Evolutionary conservation across 2,329 filamentous ascomycete genomes (phyloP).

Genomic region (Zymoseptoria ardabiliae): DNA sequence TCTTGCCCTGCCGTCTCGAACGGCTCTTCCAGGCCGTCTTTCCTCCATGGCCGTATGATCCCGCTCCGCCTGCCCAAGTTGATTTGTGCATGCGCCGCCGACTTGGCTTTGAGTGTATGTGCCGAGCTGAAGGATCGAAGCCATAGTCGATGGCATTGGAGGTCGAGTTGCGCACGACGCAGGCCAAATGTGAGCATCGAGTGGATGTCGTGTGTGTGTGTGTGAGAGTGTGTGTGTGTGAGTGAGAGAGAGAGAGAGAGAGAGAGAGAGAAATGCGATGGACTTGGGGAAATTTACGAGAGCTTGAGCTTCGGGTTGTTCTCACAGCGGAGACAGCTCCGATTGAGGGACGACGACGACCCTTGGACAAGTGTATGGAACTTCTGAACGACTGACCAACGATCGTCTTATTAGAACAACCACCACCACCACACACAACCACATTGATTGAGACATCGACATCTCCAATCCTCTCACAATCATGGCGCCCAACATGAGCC

Average conservation of each 20-base stretch:
- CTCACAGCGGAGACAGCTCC: too few relatives aligned
- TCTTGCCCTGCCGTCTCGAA: not conserved
- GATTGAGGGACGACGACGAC: too few relatives aligned
- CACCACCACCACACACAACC: not conserved
- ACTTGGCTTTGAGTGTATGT: not conserved
- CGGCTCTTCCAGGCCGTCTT: not conserved
- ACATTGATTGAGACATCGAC: too few relatives aligned
- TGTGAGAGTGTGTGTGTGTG: too few relatives aligned
- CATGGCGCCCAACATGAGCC: slow-evolving; percentile 48
- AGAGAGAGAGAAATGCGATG: too few relatives aligned
- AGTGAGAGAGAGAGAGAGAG: too few relatives aligned
- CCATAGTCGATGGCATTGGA: slow-evolving; percentile 21
- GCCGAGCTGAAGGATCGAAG: slow-evolving; percentile 12
- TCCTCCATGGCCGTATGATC: not conserved
- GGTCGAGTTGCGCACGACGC: slow-evolving; percentile 16
- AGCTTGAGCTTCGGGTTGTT: too few relatives aligned
- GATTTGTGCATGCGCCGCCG: not conserved
- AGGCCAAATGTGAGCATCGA: slow-evolving; percentile 13
- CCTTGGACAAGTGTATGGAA: too few relatives aligned
- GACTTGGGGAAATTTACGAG: too few relatives aligned
- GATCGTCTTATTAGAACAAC: not conserved
- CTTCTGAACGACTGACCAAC: not conserved
- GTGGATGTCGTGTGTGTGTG: not conserved
- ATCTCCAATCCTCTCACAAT: slow-evolving; percentile 7
- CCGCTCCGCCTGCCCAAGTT: not conserved